Evolutionary conservation across 139 green algal species (phyloP), one percentile per base, ranked within the genome.

Genomic region (Pleodorina starrii): DNA sequence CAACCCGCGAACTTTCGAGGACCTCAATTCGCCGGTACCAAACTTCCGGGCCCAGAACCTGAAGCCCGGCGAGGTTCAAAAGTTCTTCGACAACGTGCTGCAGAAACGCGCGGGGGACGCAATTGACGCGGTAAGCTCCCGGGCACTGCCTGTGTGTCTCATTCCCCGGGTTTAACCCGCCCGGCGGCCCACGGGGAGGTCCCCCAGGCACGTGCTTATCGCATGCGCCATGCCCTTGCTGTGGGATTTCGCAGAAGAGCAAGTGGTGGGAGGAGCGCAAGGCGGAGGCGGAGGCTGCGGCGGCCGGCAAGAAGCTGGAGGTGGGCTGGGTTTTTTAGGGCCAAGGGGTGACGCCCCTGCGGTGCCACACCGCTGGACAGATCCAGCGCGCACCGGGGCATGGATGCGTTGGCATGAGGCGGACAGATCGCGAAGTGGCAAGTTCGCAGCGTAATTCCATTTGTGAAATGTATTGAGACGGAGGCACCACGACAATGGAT

Each of bases 1-100:
- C 77, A 95, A 95, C 90, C 93, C 91, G 32, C 85, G 92, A n/a
- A 94, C 91, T 25, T 95, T 94, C 69, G 93, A 95, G 91, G 91
- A 94, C 91, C 44, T 95, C 63, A 78, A 85, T 69, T 90, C 90
- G 75, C 85, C 93, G 2, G 91, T 95, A n/a, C 93, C 93, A 44
- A 95, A 95, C 89, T 95, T 95, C 85, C 83, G 91, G 69, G 90
- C 90, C 29, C 72, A 92, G 50, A 86, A 75, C 46, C 90, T 94
- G n/a, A 95, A 94, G 91, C 79, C 91, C 32, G 93, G 91, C 38
- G 89, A 94, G 60, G 89, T 94, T 16, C 85, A 90, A 1, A 92
- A 93, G 82, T 95, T 94, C 76, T 95, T 95, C 76, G 93, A 95
- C 85, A 90, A 29, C 42, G 91, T 95, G n/a, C 85, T 95, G 35